A percentile compares a stretch with the other conserved stretches of the same genome.
Evolutionary conservation across 345 rosid genomes (phyloP).

Genomic region (Combretum micranthum): DNA sequence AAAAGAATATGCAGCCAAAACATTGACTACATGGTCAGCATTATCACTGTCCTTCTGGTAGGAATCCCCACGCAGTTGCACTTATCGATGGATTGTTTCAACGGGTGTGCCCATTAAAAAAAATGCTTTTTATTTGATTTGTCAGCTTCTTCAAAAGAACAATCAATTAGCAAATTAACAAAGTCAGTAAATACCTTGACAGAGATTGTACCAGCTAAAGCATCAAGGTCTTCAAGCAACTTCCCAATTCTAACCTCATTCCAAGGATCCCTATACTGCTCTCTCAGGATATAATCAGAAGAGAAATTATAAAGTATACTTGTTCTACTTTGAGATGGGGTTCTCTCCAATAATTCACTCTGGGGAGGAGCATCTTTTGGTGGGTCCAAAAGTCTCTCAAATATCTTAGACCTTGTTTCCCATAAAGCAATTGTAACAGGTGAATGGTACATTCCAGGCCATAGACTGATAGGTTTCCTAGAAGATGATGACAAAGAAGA

Average conservation of each 20-base stretch:
- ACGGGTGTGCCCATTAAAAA: too few species aligned
- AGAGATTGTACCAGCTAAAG: constrained; percentile 84
- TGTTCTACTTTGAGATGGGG: constrained; percentile 65
- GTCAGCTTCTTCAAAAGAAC: not conserved
- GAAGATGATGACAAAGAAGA: constrained; percentile 9
- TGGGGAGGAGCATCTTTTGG: constrained; percentile 84
- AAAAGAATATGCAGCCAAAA: too few species aligned
- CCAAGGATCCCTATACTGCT: constrained; percentile 90
- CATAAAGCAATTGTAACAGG: constrained; percentile 77
- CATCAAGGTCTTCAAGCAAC: constrained; percentile 88
- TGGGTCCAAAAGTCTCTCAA: constrained; percentile 68
- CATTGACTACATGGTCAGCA: too few species aligned
- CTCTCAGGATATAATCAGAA: constrained; percentile 54
- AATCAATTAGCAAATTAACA: not conserved
- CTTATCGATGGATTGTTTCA: too few species aligned
- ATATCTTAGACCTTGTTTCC: constrained; percentile 70
- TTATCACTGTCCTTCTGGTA: too few species aligned
- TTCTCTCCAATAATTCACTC: constrained; percentile 50
- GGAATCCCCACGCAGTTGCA: too few species aligned
- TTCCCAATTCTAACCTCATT: constrained; percentile 84
- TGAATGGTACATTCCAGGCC: constrained; percentile 92
- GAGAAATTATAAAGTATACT: constrained; percentile 62
- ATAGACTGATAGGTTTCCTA: constrained; percentile 64
- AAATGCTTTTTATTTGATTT: too few species aligned
- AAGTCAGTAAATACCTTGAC: constrained; percentile 49